Conservation (phyloP, 495 filamentous ascomycete species). For the Hamigera avellanea region DNA sequence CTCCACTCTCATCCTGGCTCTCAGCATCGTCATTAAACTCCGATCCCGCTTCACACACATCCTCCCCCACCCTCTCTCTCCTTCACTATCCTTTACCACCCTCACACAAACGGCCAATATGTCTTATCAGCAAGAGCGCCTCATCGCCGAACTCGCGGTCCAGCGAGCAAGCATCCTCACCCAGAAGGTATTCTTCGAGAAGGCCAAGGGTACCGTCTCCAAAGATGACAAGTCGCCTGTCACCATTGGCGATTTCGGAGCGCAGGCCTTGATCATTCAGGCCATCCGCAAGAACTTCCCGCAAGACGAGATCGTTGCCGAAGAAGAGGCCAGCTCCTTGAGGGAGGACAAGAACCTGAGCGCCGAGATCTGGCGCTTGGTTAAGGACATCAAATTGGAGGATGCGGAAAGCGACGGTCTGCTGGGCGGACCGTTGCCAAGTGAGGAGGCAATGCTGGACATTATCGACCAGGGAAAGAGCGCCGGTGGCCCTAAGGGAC, state of each 20-base stretch:
- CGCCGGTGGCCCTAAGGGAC: constrained; percentile 62
- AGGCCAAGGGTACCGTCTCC: constrained; percentile 82
- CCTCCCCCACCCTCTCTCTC: constrained; percentile 18
- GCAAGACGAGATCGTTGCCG: constrained; percentile 79
- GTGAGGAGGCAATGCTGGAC: constrained; percentile 66
- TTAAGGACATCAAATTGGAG: constrained; percentile 57
- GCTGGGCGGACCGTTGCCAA: constrained; percentile 62
- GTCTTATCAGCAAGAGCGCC: constrained; percentile 68
- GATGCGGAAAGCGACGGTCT: constrained; percentile 52
- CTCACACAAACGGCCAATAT: constrained; percentile 21
- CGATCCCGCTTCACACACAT: constrained; percentile 31
- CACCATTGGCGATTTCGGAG: constrained; percentile 95
- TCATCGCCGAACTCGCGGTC: constrained; percentile 81
- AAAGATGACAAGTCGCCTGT: constrained; percentile 95
- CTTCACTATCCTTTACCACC: constrained; percentile 13
- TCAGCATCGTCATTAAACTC: constrained; percentile 33
- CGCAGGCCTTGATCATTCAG: constrained; percentile 88
- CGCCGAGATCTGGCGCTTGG: constrained; percentile 71
- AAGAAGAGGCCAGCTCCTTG: constrained; percentile 79
- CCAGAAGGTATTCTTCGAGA: constrained; percentile 83
- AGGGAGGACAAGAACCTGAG: constrained; percentile 54
- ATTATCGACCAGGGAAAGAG: constrained; percentile 77
- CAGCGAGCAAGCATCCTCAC: constrained; percentile 82
- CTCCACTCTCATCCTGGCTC: constrained; percentile 39
- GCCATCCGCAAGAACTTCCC: constrained; percentile 86